Evolutionary conservation across 1,284 basidiomycete genomes (phyloP), one percentile per base, ranked within the genome.

Genomic region (Naganishia sp.): DNA sequence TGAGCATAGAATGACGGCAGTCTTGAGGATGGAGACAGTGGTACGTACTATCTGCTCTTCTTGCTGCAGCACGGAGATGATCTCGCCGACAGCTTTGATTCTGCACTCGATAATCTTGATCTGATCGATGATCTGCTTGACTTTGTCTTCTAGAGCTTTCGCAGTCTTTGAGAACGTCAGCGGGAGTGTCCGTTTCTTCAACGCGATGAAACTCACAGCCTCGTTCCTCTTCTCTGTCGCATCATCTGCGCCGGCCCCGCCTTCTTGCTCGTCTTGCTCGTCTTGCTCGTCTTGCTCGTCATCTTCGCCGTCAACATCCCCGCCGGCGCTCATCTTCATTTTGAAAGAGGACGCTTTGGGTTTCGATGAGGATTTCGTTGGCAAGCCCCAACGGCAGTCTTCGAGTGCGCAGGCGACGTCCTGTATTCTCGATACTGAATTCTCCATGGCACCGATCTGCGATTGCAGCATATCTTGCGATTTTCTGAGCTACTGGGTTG

Each of bases 391-490:
- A 13, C 65, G 65, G 35, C 32, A 56, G 35, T 66, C 65, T 42
- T 66, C 65, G 18, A 55, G 41, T n/a, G 65, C 65, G 7, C 41
- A 21, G 17, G 50, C 65, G 15, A 66, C 65, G 18, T 66, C 65
- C 25, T 47, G 54, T 23, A 66, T 53, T 32, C 43, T 60, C 15
- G 31, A 3, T 23, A 66, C 51, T 6, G 58, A 53, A 2, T 18
- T 39, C 21, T 53, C n/a, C 43, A 54, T 52, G 17, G 46, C 45
- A 17, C 43, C 25, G 50, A 66, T 49, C 10, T 50, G 57, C 10
- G 3, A 18, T 15, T 61, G 57, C 7, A 61, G 57, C 32, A 35
- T 15, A 15, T 63, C 61, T 35, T 47, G 41, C 41, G 43, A 45
- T 42, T 53, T 54, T 43, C 53, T 54, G 9, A 63, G 23, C 61